These are phyloP conservation scores for Pinus taeda DNA, from an alignment of 75 land plant genomes.

Conservation along the genomic window DNA sequence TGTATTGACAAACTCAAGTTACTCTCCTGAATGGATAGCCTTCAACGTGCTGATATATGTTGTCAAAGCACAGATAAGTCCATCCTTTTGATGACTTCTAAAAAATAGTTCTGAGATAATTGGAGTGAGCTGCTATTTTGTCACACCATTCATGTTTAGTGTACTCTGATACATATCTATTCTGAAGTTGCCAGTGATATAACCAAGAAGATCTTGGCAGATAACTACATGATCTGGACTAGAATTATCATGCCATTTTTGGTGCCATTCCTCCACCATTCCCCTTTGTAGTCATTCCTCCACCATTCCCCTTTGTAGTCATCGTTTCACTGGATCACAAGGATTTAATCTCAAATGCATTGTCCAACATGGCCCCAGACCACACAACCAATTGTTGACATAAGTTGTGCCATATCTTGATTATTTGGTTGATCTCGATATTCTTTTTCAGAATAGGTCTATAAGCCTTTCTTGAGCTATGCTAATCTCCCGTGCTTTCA, in stretches of 20 bases:
- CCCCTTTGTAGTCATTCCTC: slow-evolving; percentile 77
- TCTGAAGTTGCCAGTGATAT: slow-evolving; percentile 27
- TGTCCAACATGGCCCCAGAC: slow-evolving; percentile 75
- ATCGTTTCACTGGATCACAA: slow-evolving; percentile 65
- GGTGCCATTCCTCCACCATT: slow-evolving; percentile 84
- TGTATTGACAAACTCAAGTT: slow-evolving; percentile 52
- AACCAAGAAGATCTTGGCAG: slow-evolving; percentile 58
- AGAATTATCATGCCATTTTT: slow-evolving; percentile 67
- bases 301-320: slow-evolving; percentile 75
- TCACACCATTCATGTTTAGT: slow-evolving; percentile 49
- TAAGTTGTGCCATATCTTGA: slow-evolving; percentile 44
- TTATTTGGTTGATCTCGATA: slow-evolving; percentile 29
- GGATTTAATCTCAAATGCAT: slow-evolving; percentile 68
- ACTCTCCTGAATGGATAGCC: slow-evolving; percentile 63
- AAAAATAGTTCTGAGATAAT: slow-evolving; percentile 43
- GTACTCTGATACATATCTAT: slow-evolving; percentile 50
- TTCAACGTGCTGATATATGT: slow-evolving; percentile 46
- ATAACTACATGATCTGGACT: slow-evolving; percentile 75
- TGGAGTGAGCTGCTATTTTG: slow-evolving; percentile 39
- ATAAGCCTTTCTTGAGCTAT: slow-evolving; percentile 57
- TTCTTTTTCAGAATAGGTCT: slow-evolving; percentile 19
- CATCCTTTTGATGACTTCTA: slow-evolving; percentile 34
- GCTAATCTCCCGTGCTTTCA: slow-evolving; percentile 35
- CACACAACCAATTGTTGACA: slow-evolving; percentile 61
- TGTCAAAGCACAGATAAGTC: slow-evolving; percentile 40